Percentiles rank a stretch among this genome's conserved stretches.
Evolutionary conservation across 352 stramenopile genomes (phyloP).

Genomic region (Phytophthora ramorum): DNA sequence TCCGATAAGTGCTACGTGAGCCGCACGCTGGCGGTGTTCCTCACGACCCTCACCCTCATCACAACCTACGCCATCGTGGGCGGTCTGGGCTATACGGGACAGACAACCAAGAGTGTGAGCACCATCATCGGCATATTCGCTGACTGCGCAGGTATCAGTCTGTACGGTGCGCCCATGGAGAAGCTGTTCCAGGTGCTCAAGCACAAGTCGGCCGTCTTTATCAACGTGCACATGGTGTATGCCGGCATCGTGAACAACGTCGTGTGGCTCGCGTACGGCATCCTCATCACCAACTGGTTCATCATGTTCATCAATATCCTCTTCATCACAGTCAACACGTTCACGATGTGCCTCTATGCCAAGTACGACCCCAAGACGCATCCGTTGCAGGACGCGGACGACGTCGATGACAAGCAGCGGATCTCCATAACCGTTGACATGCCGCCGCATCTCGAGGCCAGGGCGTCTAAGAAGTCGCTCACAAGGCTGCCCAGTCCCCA

Average conservation of each 20-base stretch:
- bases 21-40: slow-evolving; percentile 17
- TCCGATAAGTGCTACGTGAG: slow-evolving; percentile 37
- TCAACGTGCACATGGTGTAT: slow-evolving; percentile 59
- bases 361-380: slow-evolving; percentile 36
- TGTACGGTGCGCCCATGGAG: slow-evolving; percentile 57
- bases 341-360: slow-evolving; percentile 32
- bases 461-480: slow-evolving; percentile 26
- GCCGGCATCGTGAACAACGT: slow-evolving; percentile 52
- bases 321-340: slow-evolving; percentile 39
- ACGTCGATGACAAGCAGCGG: not conserved
- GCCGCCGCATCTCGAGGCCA: not conserved
- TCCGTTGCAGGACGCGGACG: slow-evolving; percentile 4
- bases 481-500: slow-evolving; percentile 31
- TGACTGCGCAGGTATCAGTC: slow-evolving; percentile 32
- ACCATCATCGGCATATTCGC: slow-evolving; percentile 44
- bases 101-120: slow-evolving; percentile 36
- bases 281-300: slow-evolving; percentile 39
- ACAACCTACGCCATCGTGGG: slow-evolving; percentile 45
- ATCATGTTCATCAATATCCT: slow-evolving; percentile 48
- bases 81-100: slow-evolving; percentile 31
- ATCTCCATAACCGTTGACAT: too few relatives aligned
- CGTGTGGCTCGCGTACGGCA: slow-evolving; percentile 59
- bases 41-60: slow-evolving; percentile 19
- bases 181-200: slow-evolving; percentile 52
- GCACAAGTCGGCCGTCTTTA: slow-evolving; percentile 44